Evolutionary conservation across 2,329 filamentous ascomycete species (phyloP).

Genomic region (Penicillium vulpinum): DNA sequence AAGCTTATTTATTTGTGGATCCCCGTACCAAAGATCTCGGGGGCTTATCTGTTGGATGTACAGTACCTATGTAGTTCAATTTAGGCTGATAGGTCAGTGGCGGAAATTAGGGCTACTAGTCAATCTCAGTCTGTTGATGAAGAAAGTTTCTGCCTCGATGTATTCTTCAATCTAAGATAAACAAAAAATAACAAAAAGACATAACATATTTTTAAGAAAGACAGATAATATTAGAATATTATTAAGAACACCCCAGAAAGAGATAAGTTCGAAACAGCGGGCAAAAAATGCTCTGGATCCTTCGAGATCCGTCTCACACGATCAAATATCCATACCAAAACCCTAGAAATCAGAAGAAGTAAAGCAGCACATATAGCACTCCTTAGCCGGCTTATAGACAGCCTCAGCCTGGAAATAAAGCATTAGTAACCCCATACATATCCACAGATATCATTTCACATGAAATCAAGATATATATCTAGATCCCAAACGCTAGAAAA

Average conservation of each 20-base stretch:
- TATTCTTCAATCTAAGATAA: not conserved
- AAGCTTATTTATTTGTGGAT: not conserved
- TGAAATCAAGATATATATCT: not conserved
- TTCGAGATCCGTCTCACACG: too few relatives aligned
- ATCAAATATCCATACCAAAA: not conserved
- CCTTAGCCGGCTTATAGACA: constrained; percentile 8
- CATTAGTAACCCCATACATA: not conserved
- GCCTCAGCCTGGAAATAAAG: not conserved
- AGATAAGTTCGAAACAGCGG: not conserved
- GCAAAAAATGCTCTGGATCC: too few relatives aligned
- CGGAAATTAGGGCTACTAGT: not conserved
- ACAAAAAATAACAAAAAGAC: not conserved
- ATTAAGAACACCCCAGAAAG: not conserved
- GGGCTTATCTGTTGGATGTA: not conserved
- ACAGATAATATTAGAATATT: not conserved
- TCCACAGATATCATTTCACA: not conserved
- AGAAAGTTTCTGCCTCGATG: not conserved
- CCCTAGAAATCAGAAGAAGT: constrained; percentile 9
- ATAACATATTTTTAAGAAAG: not conserved
- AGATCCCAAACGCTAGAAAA: not conserved
- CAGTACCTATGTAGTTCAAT: not conserved
- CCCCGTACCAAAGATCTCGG: not conserved
- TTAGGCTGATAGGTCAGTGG: not conserved
- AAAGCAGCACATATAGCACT: constrained; percentile 20
- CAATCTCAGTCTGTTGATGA: not conserved